These are phyloP conservation scores for Aspergillus proliferans DNA, from an alignment of 2,329 filamentous ascomycete genomes.

Conservation along the genomic window DNA sequence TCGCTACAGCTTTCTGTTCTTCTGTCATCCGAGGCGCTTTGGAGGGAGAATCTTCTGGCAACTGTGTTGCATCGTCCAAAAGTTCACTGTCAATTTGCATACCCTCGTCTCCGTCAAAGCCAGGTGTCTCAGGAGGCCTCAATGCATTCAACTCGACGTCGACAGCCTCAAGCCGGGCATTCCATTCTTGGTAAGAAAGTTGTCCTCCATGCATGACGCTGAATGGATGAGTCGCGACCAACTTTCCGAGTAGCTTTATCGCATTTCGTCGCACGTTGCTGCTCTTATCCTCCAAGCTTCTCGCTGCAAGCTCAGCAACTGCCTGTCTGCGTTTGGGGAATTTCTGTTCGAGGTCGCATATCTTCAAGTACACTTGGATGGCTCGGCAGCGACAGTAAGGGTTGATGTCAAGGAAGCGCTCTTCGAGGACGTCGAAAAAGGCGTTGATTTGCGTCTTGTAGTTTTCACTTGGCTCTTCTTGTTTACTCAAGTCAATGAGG, in stretches of 20 bases:
- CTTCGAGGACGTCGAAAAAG: constrained; percentile 94
- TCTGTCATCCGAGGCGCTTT: constrained; percentile 67
- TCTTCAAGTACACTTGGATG: constrained; percentile 85
- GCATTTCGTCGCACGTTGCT: constrained; percentile 94
- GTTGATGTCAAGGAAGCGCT: constrained; percentile 92
- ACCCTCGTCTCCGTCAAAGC: constrained; percentile 60
- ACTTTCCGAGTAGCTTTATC: constrained; percentile 79
- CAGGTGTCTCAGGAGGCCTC: constrained; percentile 67
- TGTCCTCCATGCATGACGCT: constrained; percentile 85
- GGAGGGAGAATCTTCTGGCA: constrained; percentile 59
- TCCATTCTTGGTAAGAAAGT: constrained; percentile 80
- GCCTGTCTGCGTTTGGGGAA: constrained; percentile 87
- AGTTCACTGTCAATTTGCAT: constrained; percentile 72
- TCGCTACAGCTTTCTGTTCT: constrained; percentile 65
- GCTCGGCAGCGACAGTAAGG: constrained; percentile 89
- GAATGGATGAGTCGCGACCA: constrained; percentile 93
- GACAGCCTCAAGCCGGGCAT: constrained; percentile 70
- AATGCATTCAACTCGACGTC: constrained; percentile 75
- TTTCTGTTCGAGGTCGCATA: constrained; percentile 93
- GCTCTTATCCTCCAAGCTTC: constrained; percentile 94
- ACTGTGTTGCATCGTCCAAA: constrained; percentile 80
- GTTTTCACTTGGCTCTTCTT: constrained; percentile 85
- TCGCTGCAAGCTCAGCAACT: constrained; percentile 77
- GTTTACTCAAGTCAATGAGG: constrained; percentile 80
- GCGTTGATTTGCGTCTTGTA: constrained; percentile 92